These are phyloP conservation scores for Lentinula sp. DNA, from an alignment of 768 basidiomycete genomes.

Conservation along the genomic window DNA sequence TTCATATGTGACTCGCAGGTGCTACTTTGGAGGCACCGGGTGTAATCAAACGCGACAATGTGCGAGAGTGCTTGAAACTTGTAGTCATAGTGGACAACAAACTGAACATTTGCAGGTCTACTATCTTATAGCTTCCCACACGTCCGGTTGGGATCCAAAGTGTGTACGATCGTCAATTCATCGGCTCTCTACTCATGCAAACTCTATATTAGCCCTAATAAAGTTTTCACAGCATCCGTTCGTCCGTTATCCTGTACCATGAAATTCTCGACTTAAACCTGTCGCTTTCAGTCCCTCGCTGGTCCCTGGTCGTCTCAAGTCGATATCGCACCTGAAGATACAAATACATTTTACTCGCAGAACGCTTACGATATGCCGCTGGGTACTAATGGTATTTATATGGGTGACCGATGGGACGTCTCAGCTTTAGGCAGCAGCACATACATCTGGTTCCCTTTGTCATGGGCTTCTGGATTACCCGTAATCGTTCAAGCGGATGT, in stretches of 20 bases:
- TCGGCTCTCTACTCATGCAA: slow-evolving; percentile 8
- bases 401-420: slow-evolving; percentile 62
- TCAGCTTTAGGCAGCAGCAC: slow-evolving; percentile 46
- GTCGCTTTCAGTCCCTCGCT: slow-evolving; percentile 34
- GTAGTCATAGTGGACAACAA: not conserved
- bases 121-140: slow-evolving; percentile 55
- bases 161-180: not conserved
- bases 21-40: slow-evolving; percentile 59
- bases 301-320: slow-evolving; percentile 51
- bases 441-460: slow-evolving; percentile 59
- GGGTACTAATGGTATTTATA: slow-evolving; percentile 46
- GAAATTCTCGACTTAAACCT: not conserved
- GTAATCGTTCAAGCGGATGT: slow-evolving; percentile 50
- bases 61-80: slow-evolving; percentile 14
- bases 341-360: slow-evolving; percentile 56
- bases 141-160: slow-evolving; percentile 16
- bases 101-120: slow-evolving; percentile 32
- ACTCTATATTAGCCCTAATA: slow-evolving; percentile 47
- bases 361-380: slow-evolving; percentile 50
- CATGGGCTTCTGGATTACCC: slow-evolving; percentile 45
- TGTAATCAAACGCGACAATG: slow-evolving; percentile 52
- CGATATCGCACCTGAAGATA: slow-evolving; percentile 46
- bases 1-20: slow-evolving; percentile 20
- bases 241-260: slow-evolving; percentile 7
- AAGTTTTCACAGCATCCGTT: slow-evolving; percentile 47